phyloP scores from a whole-genome alignment of 2,329 filamentous ascomycete genomes.

The Xylaria polymorpha region DNA sequence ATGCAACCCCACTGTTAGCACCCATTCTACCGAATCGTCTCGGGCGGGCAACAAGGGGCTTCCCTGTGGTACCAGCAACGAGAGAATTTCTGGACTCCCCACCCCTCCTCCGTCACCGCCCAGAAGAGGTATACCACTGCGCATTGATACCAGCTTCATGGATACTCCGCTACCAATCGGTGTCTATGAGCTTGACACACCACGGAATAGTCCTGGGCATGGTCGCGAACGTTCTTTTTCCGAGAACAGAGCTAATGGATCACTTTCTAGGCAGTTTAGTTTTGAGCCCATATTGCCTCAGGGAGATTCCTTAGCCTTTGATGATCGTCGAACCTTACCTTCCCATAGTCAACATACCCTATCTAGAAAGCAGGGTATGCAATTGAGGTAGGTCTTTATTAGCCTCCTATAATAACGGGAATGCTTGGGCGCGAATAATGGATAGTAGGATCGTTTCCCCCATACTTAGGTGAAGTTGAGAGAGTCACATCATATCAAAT shows the following conservation, averaged over 20 bases:
- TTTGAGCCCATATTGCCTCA: background rate
- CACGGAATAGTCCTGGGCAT: background rate
- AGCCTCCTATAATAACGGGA: background rate
- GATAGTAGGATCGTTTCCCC: no score
- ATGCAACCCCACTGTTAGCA: background rate
- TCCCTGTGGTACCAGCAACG: background rate
- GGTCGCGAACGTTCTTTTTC: no score
- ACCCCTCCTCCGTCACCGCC: background rate
- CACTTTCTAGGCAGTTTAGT: background rate
- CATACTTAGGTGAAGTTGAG: no score
- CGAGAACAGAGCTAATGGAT: background rate
- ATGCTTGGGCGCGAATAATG: no score
- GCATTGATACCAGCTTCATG: background rate
- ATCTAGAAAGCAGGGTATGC: slow-evolving; percentile 28
- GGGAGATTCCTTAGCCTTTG: slow-evolving; percentile 14
- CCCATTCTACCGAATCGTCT: background rate
- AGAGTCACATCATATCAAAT: no score
- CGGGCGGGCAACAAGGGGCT: background rate
- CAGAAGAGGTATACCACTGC: background rate
- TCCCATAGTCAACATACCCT: slow-evolving; percentile 36
- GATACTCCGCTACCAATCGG: background rate
- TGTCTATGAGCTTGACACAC: slow-evolving; percentile 6
- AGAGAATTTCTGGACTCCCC: background rate
- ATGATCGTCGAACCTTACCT: slow-evolving; percentile 35
- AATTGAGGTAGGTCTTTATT: slow-evolving; percentile 13